These are phyloP conservation scores for Alternaria atra DNA, from an alignment of 2,329 filamentous ascomycete genomes.

Conservation along the genomic window DNA sequence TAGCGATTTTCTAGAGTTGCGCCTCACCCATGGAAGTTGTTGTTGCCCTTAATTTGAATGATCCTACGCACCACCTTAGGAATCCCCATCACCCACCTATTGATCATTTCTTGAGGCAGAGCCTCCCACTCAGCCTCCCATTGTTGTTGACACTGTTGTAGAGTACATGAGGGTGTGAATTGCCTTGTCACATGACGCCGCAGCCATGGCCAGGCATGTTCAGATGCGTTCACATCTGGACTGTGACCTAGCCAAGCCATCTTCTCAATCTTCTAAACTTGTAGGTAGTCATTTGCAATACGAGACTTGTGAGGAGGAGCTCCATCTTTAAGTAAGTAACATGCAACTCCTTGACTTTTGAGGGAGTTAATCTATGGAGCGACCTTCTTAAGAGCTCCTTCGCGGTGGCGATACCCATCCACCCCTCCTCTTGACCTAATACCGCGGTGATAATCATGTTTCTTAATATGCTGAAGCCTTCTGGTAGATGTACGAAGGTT, in stretches of 20 bases:
- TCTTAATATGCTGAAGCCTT: conserved; percentile 7
- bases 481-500: neutral
- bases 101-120: conserved; percentile 12
- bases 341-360: neutral
- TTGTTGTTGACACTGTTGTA: neutral
- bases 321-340: conserved; percentile 12
- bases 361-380: conserved; percentile 13
- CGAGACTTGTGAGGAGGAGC: conserved; percentile 13
- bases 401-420: conserved; percentile 8
- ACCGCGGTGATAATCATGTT: conserved; percentile 7
- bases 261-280: conserved; percentile 4
- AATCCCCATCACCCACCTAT: conserved; percentile 10
- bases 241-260: conserved; percentile 10
- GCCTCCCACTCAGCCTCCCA: neutral
- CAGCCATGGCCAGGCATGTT: conserved; percentile 18
- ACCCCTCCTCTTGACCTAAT: neutral
- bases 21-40: neutral
- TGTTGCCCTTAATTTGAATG: conserved; percentile 1
- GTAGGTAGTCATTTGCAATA: conserved; percentile 10
- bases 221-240: conserved; percentile 12
- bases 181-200: neutral
- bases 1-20: neutral
- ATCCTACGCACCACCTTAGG: conserved; percentile 10
- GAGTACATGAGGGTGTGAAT: neutral
- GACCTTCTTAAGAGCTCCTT: conserved; percentile 10